These are phyloP conservation scores for Colletotrichum musae DNA, from an alignment of 2,329 filamentous ascomycete genomes.

Conservation along the genomic window DNA sequence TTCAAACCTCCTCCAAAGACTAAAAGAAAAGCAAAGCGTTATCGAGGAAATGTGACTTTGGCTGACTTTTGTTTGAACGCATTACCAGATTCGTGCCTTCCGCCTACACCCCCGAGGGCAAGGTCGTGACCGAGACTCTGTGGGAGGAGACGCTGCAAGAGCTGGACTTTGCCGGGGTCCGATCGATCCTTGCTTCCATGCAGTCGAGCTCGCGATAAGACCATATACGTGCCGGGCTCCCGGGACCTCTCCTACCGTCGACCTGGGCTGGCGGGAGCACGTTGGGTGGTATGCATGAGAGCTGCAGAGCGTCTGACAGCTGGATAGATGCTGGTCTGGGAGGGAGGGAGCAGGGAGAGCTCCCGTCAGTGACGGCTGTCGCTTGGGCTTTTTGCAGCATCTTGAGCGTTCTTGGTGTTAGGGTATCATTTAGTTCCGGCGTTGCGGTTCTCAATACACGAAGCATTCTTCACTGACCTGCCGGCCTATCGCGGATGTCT, in stretches of 20 bases:
- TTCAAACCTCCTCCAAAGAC: slow-evolving; percentile 24
- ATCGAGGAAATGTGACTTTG: too few relatives aligned
- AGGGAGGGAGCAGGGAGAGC: too few relatives aligned
- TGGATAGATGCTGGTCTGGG: neutral
- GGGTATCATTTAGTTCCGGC: neutral
- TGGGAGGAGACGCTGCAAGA: slow-evolving; percentile 43
- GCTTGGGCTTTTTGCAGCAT: too few relatives aligned
- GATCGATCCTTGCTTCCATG: slow-evolving; percentile 28
- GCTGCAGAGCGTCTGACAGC: neutral
- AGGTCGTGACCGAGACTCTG: slow-evolving; percentile 18
- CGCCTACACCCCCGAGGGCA: slow-evolving; percentile 39
- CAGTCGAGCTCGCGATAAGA: slow-evolving; percentile 5
- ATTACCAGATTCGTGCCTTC: slow-evolving; percentile 46
- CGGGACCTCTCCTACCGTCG: slow-evolving; percentile 3
- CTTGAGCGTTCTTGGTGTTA: neutral
- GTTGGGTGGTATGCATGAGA: slow-evolving; percentile 19
- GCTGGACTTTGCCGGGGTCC: slow-evolving; percentile 43
- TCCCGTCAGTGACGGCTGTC: too few relatives aligned
- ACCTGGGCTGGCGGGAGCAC: neutral
- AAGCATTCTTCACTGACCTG: neutral
- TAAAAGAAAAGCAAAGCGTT: too few relatives aligned
- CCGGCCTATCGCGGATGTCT: neutral
- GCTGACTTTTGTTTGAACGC: neutral
- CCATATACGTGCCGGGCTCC: neutral
- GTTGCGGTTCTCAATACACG: neutral